A percentile compares a stretch with the other conserved stretches of the same genome.
Conservation (phyloP, 441 rosid genomes). For the Brassica balearica region DNA sequence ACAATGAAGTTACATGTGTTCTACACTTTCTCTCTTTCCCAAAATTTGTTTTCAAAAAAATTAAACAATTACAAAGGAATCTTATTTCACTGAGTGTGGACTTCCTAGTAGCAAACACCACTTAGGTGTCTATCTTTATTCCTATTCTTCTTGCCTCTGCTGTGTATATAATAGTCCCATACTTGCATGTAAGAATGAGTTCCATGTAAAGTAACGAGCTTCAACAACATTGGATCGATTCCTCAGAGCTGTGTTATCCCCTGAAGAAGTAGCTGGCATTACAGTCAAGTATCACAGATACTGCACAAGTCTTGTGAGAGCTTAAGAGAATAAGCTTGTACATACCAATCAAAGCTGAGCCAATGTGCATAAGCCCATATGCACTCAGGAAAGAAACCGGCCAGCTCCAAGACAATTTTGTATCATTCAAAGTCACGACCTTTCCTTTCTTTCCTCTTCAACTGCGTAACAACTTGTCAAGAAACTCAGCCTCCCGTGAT, state of each 20-base stretch:
- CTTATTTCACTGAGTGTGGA: slow-evolving; percentile 19
- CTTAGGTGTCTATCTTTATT: slow-evolving; percentile 38
- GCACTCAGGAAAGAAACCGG: slow-evolving; percentile 6
- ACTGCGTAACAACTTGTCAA: slow-evolving; percentile 55
- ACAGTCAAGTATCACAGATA: slow-evolving; percentile 6
- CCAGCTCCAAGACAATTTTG: slow-evolving; percentile 13
- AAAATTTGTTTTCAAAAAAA: slow-evolving; percentile 27
- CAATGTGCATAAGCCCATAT: not conserved
- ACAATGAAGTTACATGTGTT: slow-evolving; percentile 9
- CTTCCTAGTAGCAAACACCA: slow-evolving; percentile 29
- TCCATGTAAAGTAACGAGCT: slow-evolving; percentile 25
- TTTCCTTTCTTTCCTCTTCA: slow-evolving; percentile 40
- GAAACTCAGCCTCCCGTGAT: slow-evolving; percentile 50
- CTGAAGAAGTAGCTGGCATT: slow-evolving; percentile 14
- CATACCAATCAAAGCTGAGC: slow-evolving; percentile 42
- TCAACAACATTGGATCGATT: slow-evolving; percentile 18
- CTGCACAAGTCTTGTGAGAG: slow-evolving; percentile 13
- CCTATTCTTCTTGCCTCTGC: slow-evolving; percentile 34
- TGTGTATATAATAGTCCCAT: not conserved
- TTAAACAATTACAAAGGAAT: slow-evolving; percentile 20
- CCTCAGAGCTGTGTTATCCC: slow-evolving; percentile 33
- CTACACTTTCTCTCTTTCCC: not conserved
- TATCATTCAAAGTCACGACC: slow-evolving; percentile 38
- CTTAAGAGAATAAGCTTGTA: not conserved
- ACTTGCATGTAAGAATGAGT: slow-evolving; percentile 31